Evolutionary conservation across 1,284 basidiomycete genomes (phyloP).

Genomic region (Ceratobasidium sp.): DNA sequence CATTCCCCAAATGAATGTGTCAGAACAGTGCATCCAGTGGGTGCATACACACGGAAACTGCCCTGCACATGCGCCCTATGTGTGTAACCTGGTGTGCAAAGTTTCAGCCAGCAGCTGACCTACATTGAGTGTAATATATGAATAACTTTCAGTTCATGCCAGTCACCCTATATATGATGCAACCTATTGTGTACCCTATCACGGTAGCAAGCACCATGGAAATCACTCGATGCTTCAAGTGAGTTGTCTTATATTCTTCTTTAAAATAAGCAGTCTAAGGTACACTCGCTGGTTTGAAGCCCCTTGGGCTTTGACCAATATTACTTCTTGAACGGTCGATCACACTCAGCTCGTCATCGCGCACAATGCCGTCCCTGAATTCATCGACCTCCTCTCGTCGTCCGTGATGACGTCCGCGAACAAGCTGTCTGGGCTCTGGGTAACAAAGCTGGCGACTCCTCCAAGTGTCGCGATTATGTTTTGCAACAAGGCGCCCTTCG

Average conservation of each 20-base stretch:
- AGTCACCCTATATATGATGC: too few relatives aligned
- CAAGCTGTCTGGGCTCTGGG: conserved; percentile 71
- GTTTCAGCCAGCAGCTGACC: too few relatives aligned
- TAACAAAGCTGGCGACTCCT: conserved; percentile 67
- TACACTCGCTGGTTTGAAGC: conserved; percentile 85
- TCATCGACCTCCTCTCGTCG: conserved; percentile 87
- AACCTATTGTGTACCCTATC: too few relatives aligned
- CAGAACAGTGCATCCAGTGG: too few relatives aligned
- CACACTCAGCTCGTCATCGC: conserved; percentile 99
- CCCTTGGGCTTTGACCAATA: conserved; percentile 99
- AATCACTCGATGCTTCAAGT: conserved; percentile 95
- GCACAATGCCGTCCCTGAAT: conserved; percentile 95
- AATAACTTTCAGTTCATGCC: too few relatives aligned
- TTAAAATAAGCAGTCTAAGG: conserved; percentile 30
- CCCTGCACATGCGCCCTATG: too few relatives aligned
- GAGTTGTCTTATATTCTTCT: conserved; percentile 51
- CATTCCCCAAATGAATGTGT: too few relatives aligned
- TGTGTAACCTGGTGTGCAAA: too few relatives aligned
- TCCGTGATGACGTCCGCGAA: conserved; percentile 65
- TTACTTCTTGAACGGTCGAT: conserved; percentile 98
- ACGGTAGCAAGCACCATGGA: conserved; percentile 54
- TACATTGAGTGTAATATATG: too few relatives aligned
- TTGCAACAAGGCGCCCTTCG: conserved; percentile 64
- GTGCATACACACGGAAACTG: too few relatives aligned
- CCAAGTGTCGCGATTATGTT: conserved; percentile 60